Evolutionary conservation across 2,329 filamentous ascomycete species (phyloP), one percentile per base, ranked within the genome.

Genomic region (Pyrenophora seminiperda): DNA sequence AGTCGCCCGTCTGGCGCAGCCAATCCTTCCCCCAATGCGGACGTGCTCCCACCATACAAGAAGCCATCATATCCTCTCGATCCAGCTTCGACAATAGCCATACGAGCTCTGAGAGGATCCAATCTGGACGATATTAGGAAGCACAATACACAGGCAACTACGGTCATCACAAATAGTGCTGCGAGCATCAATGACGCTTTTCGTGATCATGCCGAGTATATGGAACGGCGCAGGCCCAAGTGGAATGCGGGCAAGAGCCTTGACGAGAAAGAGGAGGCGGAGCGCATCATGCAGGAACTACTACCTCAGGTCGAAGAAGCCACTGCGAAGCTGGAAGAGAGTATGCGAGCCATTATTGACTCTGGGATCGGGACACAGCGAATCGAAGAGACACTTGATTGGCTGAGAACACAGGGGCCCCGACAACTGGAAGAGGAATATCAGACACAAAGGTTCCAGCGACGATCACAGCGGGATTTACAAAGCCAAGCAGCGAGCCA

Each of bases 321-420:
- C 58, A 87, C 83, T 1, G 67, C 71, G 20, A 75, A 77, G 41
- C 76, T 87, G 63, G 86, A 89, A 57, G 75, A 79, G 62, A 76
- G 74, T 37, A 79, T 87, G 63, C 77, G 85, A 13, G 73, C 77
- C 10, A 68, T 83, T 40, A 81, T 88, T 50, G 86, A 89, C 68
- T 76, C 76, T 7, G 75, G 79, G 48, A 72, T 77, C 7, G 77
- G 75, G 50, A 66, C 82, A 11, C 68, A 76, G 46, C 63, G 68
- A 4, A 64, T 83, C 36, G 72, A 73, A 22, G 73, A 76, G 10
- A 71, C 75, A 2, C 53, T 86, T 4, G 59, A 65, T 3, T 73
- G 74, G 51, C 62, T 84, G 18, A 57, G 72, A 61, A 51, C 67
- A 38, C 53, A 77, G 59, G 55, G 62, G 51, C 73, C 62, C 7